phyloP scores from a whole-genome alignment of 306 rosid genomes.

The Psophocarpus tetragonolobus region DNA sequence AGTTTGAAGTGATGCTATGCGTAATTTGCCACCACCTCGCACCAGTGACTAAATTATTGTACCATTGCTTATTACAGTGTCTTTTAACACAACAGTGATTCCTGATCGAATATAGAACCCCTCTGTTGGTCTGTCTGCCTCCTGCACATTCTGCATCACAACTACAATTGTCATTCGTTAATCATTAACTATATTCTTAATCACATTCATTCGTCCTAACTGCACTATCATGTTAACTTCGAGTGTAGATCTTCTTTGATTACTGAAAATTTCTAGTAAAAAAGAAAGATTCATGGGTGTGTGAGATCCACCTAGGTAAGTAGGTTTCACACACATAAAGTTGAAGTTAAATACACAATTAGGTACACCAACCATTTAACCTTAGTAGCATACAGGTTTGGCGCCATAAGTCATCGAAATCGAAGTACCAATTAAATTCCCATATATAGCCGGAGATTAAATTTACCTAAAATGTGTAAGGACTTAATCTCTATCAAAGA shows the following conservation, averaged over 20 bases:
- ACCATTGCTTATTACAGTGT: slow-evolving; percentile 37
- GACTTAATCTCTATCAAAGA: not conserved
- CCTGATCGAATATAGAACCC: slow-evolving; percentile 58
- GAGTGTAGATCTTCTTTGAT: no score
- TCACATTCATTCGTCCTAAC: no score
- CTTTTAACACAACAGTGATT: slow-evolving; percentile 44
- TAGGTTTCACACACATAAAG: no score
- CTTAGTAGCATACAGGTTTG: not conserved
- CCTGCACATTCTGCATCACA: slow-evolving; percentile 51
- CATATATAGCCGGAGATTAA: no score
- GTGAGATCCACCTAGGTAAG: no score
- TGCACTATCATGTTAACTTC: no score
- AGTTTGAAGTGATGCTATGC: slow-evolving; percentile 26
- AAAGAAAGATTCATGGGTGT: no score
- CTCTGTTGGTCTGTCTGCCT: slow-evolving; percentile 46
- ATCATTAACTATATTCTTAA: no score
- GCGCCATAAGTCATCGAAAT: not conserved
- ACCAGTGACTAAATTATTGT: slow-evolving; percentile 39
- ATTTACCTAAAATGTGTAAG: not conserved
- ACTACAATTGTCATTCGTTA: slow-evolving; percentile 24
- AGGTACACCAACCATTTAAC: not conserved
- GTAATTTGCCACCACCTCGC: not conserved
- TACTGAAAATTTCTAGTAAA: no score
- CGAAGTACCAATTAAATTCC: not conserved
- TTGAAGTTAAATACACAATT: not conserved